A percentile compares a stretch with the other conserved stretches of the same genome.
These are phyloP conservation scores for Saccharomyces mikatae DNA, from an alignment of 805 yeast species.

Conservation along the genomic window DNA sequence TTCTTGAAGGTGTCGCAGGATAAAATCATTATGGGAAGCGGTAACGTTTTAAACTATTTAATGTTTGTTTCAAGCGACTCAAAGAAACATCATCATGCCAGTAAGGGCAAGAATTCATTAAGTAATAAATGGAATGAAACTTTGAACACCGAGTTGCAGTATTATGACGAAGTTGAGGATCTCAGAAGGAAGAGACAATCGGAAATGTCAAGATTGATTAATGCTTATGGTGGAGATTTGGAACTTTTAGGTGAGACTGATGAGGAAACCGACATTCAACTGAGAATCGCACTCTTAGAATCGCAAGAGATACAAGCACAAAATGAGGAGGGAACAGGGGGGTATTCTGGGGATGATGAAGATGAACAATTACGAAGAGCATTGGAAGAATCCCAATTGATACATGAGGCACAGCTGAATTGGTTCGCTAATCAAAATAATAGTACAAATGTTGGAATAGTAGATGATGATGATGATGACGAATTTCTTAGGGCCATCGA, in stretches of 20 bases:
- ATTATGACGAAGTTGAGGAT: conserved; percentile 25
- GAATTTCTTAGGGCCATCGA: conserved; percentile 16
- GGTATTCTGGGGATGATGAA: neutral
- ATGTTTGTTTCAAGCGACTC: conserved; percentile 19
- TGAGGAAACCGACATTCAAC: conserved; percentile 25
- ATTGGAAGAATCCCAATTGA: conserved; percentile 9
- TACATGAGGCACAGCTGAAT: neutral
- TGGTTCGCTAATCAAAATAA: conserved; percentile 1
- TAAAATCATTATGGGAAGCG: conserved; percentile 24
- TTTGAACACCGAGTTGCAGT: conserved; percentile 19
- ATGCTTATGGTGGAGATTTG: conserved; percentile 26
- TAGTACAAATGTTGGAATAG: conserved; percentile 1
- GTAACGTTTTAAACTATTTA: conserved; percentile 24
- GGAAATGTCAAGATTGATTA: conserved; percentile 14
- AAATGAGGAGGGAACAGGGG: conserved; percentile 1
- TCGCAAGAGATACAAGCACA: conserved; percentile 13
- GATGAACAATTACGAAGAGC: conserved; percentile 10
- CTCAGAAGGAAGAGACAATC: conserved; percentile 8
- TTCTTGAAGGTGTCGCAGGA: conserved; percentile 28
- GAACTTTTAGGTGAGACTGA: conserved; percentile 6
- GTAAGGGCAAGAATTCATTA: conserved; percentile 8
- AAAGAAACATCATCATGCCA: neutral
- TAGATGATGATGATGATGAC: conserved; percentile 12
- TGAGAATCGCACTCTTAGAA: conserved; percentile 30
- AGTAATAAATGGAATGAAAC: conserved; percentile 27